A percentile compares a stretch with the other conserved stretches of the same genome.
Conservation (phyloP, 441 rosid genomes). For the Breynia disticha region DNA sequence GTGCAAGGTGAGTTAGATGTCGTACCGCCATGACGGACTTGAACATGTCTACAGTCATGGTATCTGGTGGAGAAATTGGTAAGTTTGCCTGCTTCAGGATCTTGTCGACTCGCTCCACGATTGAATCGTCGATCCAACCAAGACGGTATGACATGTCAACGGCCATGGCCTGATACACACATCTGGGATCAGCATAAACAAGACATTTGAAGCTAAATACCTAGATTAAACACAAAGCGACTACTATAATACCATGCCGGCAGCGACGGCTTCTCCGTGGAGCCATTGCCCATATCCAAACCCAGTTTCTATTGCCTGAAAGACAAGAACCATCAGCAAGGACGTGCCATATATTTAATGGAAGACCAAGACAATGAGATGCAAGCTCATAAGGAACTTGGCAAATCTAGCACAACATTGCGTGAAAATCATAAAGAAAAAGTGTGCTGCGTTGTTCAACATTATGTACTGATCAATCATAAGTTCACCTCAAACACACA, state of each 20-base stretch:
- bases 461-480: no score
- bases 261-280: constrained; percentile 98
- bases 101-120: constrained; percentile 57
- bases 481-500: no score
- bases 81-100: constrained; percentile 61
- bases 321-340: no score
- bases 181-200: constrained; percentile 7
- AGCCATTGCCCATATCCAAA: constrained; percentile 93
- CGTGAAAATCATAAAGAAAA: no score
- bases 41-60: constrained; percentile 87
- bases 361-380: not conserved
- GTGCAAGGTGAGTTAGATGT: constrained; percentile 6
- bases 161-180: constrained; percentile 62
- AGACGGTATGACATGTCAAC: constrained; percentile 96
- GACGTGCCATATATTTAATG: not conserved
- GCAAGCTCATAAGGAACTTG: not conserved
- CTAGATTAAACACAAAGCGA: constrained; percentile 1
- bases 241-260: constrained; percentile 57
- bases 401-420: no score
- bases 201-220: not conserved
- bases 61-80: constrained; percentile 69
- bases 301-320: constrained; percentile 91
- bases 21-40: constrained; percentile 95
- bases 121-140: constrained; percentile 87
- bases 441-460: no score